Percentiles rank a stretch among this genome's conserved stretches.
These are phyloP conservation scores for Tetradesmus lagerheimii DNA, from an alignment of 139 green algal species.

Conservation along the genomic window DNA sequence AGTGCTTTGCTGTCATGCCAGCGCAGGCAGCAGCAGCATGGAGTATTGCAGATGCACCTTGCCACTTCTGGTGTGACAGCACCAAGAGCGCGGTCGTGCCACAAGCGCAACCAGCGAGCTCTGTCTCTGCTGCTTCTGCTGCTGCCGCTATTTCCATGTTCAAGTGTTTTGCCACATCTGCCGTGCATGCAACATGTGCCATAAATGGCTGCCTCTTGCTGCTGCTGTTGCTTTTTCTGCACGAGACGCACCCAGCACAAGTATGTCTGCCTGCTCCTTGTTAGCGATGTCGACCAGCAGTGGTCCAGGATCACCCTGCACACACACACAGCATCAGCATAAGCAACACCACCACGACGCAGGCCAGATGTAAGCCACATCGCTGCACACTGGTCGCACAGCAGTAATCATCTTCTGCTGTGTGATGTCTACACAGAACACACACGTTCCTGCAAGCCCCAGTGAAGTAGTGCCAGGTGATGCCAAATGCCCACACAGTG, in stretches of 20 bases:
- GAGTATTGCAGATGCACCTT: background rate
- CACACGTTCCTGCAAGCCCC: background rate
- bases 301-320: conserved; percentile 37
- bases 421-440: too few species aligned
- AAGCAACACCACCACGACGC: background rate
- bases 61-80: background rate
- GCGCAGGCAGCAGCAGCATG: background rate
- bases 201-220: background rate
- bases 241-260: conserved; percentile 30
- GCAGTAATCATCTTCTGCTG: too few species aligned
- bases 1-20: background rate
- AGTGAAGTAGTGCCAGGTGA: too few species aligned
- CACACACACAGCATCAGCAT: background rate
- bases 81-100: background rate
- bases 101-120: too few species aligned
- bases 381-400: background rate
- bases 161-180: background rate
- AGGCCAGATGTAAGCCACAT: background rate
- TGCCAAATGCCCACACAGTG: background rate
- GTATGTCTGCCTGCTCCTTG: conserved; percentile 38
- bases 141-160: too few species aligned
- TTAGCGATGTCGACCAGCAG: conserved; percentile 40
- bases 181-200: too few species aligned
- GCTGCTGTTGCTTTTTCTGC: background rate
- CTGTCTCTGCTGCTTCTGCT: conserved; percentile 9